phyloP scores from a whole-genome alignment of 139 green algal species.

The Chlorella sp. region DNA sequence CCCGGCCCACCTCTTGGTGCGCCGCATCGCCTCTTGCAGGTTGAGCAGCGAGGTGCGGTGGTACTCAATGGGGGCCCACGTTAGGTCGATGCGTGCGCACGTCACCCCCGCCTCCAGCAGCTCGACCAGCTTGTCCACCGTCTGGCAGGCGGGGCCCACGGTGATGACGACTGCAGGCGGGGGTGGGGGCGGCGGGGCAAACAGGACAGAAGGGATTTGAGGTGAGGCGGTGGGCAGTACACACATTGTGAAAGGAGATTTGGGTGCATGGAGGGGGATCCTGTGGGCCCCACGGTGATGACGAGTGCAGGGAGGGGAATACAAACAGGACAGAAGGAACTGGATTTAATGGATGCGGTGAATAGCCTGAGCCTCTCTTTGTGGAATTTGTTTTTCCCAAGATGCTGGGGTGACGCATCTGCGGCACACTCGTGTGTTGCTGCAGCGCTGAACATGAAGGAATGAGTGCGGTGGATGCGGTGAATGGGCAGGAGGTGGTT shows the following conservation, averaged over 20 bases:
- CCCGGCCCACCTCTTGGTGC: constrained; percentile 32
- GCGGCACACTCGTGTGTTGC: too few relatives aligned
- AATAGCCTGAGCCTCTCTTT: too few relatives aligned
- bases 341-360: too few relatives aligned
- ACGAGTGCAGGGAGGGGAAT: too few relatives aligned
- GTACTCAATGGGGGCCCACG: constrained; percentile 81
- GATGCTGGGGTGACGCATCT: too few relatives aligned
- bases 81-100: constrained; percentile 81
- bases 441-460: too few relatives aligned
- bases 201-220: background rate
- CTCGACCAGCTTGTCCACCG: constrained; percentile 76
- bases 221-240: too few relatives aligned
- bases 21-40: constrained; percentile 78
- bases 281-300: too few relatives aligned
- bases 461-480: background rate
- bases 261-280: too few relatives aligned
- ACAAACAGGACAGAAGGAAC: too few relatives aligned
- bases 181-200: background rate
- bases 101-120: constrained; percentile 75
- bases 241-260: too few relatives aligned
- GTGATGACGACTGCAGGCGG: constrained; percentile 71
- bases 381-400: too few relatives aligned
- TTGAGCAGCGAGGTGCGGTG: constrained; percentile 81
- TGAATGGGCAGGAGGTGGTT: background rate
- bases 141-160: constrained; percentile 84